These are phyloP conservation scores for Phytophthora europaea DNA, from an alignment of 352 stramenopile genomes.

Conservation along the genomic window DNA sequence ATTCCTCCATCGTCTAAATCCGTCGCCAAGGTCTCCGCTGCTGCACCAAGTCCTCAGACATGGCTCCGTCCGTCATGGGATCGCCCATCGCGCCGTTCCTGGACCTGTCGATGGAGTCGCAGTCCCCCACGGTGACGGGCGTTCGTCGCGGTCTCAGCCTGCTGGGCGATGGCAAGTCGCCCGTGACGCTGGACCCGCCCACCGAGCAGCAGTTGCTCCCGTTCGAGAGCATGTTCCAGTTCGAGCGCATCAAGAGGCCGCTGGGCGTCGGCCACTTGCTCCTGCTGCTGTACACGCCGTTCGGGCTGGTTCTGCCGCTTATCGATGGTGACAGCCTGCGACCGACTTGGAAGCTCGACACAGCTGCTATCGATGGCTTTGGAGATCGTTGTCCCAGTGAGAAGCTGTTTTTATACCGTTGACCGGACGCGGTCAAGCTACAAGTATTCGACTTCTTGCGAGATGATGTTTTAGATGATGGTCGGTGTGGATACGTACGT, in stretches of 20 bases:
- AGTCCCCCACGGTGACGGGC: constrained; percentile 23
- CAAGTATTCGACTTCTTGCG: no score
- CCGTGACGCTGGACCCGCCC: constrained; percentile 34
- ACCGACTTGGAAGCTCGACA: no score
- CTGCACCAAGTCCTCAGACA: constrained; percentile 1
- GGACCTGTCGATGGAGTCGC: constrained; percentile 50
- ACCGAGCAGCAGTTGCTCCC: constrained; percentile 48
- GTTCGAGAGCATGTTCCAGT: constrained; percentile 75
- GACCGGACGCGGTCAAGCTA: no score
- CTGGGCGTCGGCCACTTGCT: constrained; percentile 50
- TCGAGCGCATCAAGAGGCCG: constrained; percentile 70
- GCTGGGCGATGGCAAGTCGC: constrained; percentile 39
- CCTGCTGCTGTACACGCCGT: constrained; percentile 65
- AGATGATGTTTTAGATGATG: no score
- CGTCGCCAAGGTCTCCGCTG: not conserved
- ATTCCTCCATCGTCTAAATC: constrained; percentile 18
- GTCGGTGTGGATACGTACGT: no score
- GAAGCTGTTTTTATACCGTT: no score
- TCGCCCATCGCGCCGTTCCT: constrained; percentile 36
- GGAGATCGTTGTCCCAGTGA: no score
- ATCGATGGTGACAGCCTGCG: no score
- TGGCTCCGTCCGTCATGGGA: constrained; percentile 32
- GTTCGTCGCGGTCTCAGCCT: constrained; percentile 44
- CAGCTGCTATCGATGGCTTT: no score
- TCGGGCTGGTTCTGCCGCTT: constrained; percentile 51